Conservation (phyloP, 2,329 filamentous ascomycete genomes). For the Trichoderma afroharzianum region DNA sequence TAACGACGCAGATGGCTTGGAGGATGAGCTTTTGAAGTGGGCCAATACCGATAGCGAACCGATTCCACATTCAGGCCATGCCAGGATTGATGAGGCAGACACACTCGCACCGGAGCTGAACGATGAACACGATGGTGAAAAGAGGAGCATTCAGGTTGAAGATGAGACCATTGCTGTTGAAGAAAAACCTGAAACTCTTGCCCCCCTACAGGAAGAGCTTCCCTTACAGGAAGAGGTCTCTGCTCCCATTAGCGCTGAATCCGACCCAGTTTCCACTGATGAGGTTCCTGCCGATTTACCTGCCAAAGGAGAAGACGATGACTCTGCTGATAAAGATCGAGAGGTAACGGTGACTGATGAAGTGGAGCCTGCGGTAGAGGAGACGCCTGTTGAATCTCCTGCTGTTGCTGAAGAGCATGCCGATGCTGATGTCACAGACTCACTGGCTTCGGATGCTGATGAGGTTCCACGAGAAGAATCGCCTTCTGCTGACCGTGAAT, state of each 20-base stretch:
- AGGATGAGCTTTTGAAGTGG: constrained; percentile 3
- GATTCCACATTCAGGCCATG: not conserved
- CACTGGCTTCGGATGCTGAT: not conserved
- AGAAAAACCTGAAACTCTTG: not conserved
- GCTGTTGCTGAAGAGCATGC: not conserved
- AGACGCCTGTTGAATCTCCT: not conserved
- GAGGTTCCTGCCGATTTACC: not conserved
- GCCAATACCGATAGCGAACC: constrained; percentile 2
- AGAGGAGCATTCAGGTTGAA: constrained; percentile 22
- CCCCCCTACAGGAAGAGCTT: not conserved
- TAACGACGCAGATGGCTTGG: not conserved
- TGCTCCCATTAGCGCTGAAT: not conserved
- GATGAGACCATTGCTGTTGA: not conserved
- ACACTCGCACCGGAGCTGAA: constrained; percentile 11
- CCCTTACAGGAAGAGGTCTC: not conserved
- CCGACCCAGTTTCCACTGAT: not conserved
- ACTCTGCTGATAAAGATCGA: not conserved
- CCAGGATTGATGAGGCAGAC: not conserved
- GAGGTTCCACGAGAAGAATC: not conserved
- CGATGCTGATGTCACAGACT: not conserved
- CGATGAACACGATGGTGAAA: constrained; percentile 20
- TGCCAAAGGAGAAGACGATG: not conserved
- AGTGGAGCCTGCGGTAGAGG: not conserved
- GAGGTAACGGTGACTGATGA: not conserved
- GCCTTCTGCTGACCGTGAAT: not conserved